A percentile compares a stretch with the other conserved stretches of the same genome.
Evolutionary conservation across 305 asterid genomes (phyloP).

Genomic region (Fraxinus platypoda): DNA sequence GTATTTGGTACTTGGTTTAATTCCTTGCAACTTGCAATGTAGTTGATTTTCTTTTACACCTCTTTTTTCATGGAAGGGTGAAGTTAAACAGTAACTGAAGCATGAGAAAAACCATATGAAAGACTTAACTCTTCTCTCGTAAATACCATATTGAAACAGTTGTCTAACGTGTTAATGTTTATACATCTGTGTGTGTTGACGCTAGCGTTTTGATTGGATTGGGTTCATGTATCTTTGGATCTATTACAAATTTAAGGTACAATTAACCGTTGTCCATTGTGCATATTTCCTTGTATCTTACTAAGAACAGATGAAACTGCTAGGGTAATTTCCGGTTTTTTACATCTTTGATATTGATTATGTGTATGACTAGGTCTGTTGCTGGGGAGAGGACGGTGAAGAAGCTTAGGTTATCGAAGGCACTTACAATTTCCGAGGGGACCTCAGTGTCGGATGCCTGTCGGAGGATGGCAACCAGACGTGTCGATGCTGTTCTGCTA

Average conservation of each 20-base stretch:
- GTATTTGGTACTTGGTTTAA: background rate
- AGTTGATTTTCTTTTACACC: background rate
- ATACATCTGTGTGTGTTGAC: background rate
- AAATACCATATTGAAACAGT: background rate
- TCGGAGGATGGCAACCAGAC: constrained; percentile 87
- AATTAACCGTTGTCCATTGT: background rate
- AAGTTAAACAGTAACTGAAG: background rate
- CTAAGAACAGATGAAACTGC: background rate
- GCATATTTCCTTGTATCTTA: background rate
- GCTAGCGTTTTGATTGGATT: background rate
- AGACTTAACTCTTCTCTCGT: background rate
- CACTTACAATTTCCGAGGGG: constrained; percentile 93
- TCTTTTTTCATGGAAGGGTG: background rate
- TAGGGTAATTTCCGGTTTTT: background rate
- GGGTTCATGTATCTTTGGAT: background rate
- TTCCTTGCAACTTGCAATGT: background rate
- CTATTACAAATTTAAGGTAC: background rate
- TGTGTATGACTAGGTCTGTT: constrained; percentile 39
- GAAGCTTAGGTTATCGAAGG: constrained; percentile 87
- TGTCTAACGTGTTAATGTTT: background rate
- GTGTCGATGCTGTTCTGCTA: constrained; percentile 85
- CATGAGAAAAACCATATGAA: background rate
- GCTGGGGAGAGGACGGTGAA: constrained; percentile 90
- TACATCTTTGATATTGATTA: background rate
- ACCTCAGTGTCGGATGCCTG: constrained; percentile 90